These are phyloP conservation scores for Saposhnikovia divaricata DNA, from an alignment of 129 eudicot genomes.

Conservation along the genomic window DNA sequence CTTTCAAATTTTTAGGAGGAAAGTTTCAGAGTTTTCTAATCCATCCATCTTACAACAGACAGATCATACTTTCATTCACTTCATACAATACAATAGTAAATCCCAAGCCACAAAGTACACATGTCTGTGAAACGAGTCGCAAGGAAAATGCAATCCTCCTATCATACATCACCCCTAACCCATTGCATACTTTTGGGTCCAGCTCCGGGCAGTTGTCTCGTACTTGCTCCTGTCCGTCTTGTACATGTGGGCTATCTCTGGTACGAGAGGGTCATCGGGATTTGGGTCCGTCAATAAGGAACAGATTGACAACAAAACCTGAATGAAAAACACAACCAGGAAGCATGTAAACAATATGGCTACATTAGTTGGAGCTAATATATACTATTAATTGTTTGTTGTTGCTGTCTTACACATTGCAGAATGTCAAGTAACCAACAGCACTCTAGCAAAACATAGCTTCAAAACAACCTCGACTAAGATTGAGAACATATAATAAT, in stretches of 20 bases:
- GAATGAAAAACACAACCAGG: not conserved
- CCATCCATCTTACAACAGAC: constrained; percentile 10
- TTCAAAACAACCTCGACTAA: not conserved
- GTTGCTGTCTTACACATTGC: not conserved
- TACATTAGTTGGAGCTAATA: not conserved
- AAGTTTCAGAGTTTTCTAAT: not conserved
- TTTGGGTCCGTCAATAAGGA: constrained; percentile 29
- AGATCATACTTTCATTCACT: constrained; percentile 10
- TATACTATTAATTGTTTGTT: not conserved
- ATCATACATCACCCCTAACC: constrained; percentile 9
- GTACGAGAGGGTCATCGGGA: constrained; percentile 27
- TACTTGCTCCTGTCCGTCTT: constrained; percentile 30
- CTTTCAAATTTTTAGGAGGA: not conserved
- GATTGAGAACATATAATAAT: not conserved
- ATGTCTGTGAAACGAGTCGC: not conserved
- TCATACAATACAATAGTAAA: constrained; percentile 10
- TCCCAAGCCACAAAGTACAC: not conserved
- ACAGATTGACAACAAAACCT: constrained; percentile 32
- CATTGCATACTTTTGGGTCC: constrained; percentile 36
- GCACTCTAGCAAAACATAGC: not conserved
- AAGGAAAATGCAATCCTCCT: not conserved
- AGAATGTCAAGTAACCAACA: not conserved
- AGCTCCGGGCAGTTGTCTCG: constrained; percentile 35
- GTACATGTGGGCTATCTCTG: constrained; percentile 34
- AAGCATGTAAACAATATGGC: not conserved